Conservation (phyloP, 352 stramenopile genomes). For the Globisporangium recalcitrans region DNA sequence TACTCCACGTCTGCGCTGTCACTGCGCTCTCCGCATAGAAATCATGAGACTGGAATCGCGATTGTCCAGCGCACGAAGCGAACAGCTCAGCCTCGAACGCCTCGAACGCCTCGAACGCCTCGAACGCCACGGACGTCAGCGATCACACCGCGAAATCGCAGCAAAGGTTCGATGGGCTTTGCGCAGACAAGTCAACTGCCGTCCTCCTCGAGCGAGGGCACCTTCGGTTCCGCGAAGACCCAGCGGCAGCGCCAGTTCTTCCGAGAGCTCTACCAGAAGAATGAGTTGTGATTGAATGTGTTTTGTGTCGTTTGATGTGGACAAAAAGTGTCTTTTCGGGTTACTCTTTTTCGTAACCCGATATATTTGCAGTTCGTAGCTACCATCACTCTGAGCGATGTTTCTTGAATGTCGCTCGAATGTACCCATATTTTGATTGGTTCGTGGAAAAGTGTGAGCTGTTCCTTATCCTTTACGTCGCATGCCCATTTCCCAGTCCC, state of each 20-base stretch:
- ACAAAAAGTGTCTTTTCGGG: not conserved
- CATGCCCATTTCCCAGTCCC: constrained; percentile 6
- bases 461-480: not conserved
- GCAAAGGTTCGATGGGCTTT: not conserved
- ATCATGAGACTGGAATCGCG: constrained; percentile 11
- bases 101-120: not conserved
- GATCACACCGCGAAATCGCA: constrained; percentile 8
- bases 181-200: not conserved
- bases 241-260: constrained; percentile 29
- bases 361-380: not conserved
- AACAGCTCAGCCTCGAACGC: constrained; percentile 11
- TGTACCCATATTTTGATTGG: constrained; percentile 16
- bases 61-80: constrained; percentile 15
- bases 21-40: constrained; percentile 29
- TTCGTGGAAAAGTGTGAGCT: constrained; percentile 8
- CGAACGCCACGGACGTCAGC: not conserved
- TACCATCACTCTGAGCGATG: not conserved
- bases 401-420: constrained; percentile 12
- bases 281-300: not conserved
- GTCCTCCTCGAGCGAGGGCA: not conserved
- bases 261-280: constrained; percentile 24
- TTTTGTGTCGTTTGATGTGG: not conserved
- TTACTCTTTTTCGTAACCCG: not conserved
- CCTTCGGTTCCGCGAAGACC: constrained; percentile 2
- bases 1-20: constrained; percentile 41